Percentiles rank a stretch among this genome's conserved stretches.
Conservation (phyloP, 371 early-diverging fungal genomes). For the Gilbertella persicaria region DNA sequence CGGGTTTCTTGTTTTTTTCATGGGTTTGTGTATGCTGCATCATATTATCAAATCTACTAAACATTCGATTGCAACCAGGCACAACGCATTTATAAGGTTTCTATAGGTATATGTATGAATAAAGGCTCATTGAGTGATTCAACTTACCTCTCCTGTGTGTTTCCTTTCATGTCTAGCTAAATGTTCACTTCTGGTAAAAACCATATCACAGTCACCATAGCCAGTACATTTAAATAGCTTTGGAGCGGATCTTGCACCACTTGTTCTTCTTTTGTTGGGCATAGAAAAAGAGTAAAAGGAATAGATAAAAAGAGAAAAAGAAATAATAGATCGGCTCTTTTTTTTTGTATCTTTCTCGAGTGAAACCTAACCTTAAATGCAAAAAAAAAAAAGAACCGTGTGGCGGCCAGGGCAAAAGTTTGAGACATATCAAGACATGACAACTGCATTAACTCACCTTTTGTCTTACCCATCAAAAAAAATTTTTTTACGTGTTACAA, state of each 20-base stretch:
- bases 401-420: neutral
- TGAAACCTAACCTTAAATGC: neutral
- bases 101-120: constrained; percentile 1
- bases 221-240: constrained; percentile 52
- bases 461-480: neutral
- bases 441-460: neutral
- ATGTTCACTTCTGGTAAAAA: constrained; percentile 57
- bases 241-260: constrained; percentile 18
- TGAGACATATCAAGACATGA: neutral
- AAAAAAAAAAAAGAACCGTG: neutral
- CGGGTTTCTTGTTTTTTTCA: constrained; percentile 17
- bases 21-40: constrained; percentile 36
- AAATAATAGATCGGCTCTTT: neutral
- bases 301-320: neutral
- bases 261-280: constrained; percentile 22
- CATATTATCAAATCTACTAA: constrained; percentile 36
- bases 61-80: constrained; percentile 21
- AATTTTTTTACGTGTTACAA: neutral
- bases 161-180: constrained; percentile 57
- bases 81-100: constrained; percentile 31
- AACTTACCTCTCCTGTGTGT: constrained; percentile 59
- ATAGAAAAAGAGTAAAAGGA: neutral
- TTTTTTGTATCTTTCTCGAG: neutral
- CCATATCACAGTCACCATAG: constrained; percentile 55
- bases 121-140: neutral